A percentile compares a stretch with the other conserved stretches of the same genome.
phyloP scores from a whole-genome alignment of 2,329 filamentous ascomycete species.

The Stachybotrys chlorohalonatus region DNA sequence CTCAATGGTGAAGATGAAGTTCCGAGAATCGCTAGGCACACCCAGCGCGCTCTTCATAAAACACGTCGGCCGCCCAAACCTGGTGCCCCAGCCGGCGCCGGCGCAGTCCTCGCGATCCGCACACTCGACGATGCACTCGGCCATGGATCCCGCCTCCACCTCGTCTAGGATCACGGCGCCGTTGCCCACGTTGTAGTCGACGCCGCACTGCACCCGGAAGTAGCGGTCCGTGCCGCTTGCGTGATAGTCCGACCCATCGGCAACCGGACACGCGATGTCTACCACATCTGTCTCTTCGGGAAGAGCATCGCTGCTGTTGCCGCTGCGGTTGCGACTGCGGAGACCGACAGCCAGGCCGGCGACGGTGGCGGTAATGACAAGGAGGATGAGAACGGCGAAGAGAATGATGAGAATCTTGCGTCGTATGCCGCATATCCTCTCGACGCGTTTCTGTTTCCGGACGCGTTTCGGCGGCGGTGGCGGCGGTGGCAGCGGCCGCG shows the following conservation, averaged over 20 bases:
- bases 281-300: background rate
- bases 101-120: slow-evolving; percentile 7
- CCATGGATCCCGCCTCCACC: slow-evolving; percentile 7
- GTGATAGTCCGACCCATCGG: slow-evolving; percentile 5
- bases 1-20: background rate
- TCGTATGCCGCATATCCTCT: background rate
- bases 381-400: background rate
- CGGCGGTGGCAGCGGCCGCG: background rate
- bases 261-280: slow-evolving; percentile 7
- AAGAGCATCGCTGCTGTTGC: slow-evolving; percentile 1
- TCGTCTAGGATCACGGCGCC: slow-evolving; percentile 7
- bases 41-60: slow-evolving; percentile 12
- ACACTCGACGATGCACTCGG: slow-evolving; percentile 13
- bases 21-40: background rate
- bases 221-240: slow-evolving; percentile 2
- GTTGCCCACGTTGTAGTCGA: slow-evolving; percentile 8
- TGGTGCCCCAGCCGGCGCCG: slow-evolving; percentile 11
- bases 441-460: background rate
- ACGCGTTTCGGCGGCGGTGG: background rate
- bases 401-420: background rate
- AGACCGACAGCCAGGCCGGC: background rate
- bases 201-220: slow-evolving; percentile 8
- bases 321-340: background rate
- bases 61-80: slow-evolving; percentile 8
- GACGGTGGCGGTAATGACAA: background rate